Evolutionary conservation across 148 eudicot species (phyloP).

Genomic region (Rhododendron williamsianum): DNA sequence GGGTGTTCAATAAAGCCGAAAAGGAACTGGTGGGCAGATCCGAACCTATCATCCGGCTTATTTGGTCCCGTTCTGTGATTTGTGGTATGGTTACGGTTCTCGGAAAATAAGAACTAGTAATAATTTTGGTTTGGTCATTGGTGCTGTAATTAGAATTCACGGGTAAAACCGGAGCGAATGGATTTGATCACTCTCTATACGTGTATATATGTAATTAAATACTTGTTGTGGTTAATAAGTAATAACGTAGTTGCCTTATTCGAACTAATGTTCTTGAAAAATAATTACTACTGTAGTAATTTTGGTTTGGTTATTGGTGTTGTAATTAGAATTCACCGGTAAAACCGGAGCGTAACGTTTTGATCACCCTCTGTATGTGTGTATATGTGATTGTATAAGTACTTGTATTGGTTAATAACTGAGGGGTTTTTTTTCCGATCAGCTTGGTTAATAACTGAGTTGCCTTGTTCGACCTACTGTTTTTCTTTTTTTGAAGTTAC

Average conservation of each 20-base stretch:
- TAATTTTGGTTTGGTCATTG: neutral
- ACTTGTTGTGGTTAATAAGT: too few relatives aligned
- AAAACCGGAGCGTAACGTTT: neutral
- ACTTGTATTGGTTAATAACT: neutral
- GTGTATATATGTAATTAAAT: neutral
- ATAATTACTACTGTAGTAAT: neutral
- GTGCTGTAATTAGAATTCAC: neutral
- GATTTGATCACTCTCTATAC: neutral
- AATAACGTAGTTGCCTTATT: too few relatives aligned
- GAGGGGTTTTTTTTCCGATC: too few relatives aligned
- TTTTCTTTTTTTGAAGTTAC: neutral
- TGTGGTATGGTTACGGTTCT: too few relatives aligned
- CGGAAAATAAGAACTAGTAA: too few relatives aligned
- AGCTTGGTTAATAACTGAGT: neutral
- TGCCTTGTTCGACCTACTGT: neutral
- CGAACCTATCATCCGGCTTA: neutral
- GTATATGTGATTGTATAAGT: neutral
- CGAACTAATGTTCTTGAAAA: neutral
- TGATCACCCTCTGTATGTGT: neutral
- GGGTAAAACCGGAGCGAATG: neutral
- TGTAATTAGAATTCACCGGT: neutral
- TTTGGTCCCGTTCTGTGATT: neutral
- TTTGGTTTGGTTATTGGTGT: neutral
- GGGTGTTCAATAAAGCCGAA: neutral
- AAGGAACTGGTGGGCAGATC: neutral